Evolutionary conservation across 2,329 filamentous ascomycete species (phyloP).

Genomic region (Xylaria sp.): DNA sequence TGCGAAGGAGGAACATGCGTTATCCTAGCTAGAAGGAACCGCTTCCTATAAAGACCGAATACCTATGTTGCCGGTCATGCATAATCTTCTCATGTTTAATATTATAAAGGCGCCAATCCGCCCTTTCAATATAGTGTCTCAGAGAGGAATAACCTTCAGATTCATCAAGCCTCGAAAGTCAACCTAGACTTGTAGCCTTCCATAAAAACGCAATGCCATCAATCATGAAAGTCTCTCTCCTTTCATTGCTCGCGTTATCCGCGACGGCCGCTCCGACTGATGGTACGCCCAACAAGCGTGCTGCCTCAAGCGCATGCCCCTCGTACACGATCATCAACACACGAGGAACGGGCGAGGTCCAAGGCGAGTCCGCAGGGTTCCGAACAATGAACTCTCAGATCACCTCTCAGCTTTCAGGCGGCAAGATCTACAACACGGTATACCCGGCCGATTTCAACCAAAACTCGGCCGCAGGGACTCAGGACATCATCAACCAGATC

Average conservation of each 20-base stretch:
- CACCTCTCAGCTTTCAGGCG: constrained; percentile 20
- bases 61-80: neutral
- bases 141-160: neutral
- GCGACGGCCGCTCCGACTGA: constrained; percentile 20
- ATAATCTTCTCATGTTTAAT: neutral
- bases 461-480: constrained; percentile 14
- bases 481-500: constrained; percentile 32
- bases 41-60: neutral
- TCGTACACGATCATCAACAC: constrained; percentile 35
- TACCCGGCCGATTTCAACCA: constrained; percentile 26
- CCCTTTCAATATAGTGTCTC: neutral
- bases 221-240: neutral
- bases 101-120: neutral
- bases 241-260: constrained; percentile 18
- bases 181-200: neutral
- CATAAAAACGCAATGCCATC: constrained; percentile 16
- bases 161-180: neutral
- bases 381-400: constrained; percentile 30
- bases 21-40: neutral
- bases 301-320: constrained; percentile 21
- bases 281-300: neutral
- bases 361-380: constrained; percentile 28
- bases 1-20: neutral
- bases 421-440: constrained; percentile 31
- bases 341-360: constrained; percentile 25